Evolutionary conservation across 441 rosid genomes (phyloP).

Genomic region (Pelargonium australe): DNA sequence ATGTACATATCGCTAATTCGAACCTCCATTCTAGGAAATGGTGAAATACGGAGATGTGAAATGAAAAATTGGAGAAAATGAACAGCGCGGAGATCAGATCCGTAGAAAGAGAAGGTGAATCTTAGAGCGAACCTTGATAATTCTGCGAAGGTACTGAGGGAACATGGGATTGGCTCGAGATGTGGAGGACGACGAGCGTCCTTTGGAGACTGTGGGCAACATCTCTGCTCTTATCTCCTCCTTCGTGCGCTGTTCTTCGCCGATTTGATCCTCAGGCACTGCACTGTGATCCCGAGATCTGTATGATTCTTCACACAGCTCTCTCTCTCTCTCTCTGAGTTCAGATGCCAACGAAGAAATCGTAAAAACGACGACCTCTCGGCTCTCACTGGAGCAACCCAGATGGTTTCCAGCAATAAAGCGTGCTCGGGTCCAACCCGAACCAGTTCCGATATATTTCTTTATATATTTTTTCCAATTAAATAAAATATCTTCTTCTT

Average conservation of each 20-base stretch:
- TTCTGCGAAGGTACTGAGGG: slow-evolving; percentile 83
- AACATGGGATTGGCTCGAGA: slow-evolving; percentile 57
- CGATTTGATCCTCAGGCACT: slow-evolving; percentile 19
- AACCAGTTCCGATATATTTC: not conserved
- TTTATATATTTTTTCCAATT: not conserved
- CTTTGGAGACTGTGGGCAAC: slow-evolving; percentile 79
- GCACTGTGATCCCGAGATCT: slow-evolving; percentile 30
- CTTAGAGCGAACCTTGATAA: slow-evolving; percentile 61
- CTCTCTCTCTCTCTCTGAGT: slow-evolving; percentile 16
- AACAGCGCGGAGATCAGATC: slow-evolving; percentile 17
- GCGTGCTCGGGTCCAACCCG: not conserved
- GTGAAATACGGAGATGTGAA: slow-evolving; percentile 6
- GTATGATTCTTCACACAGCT: slow-evolving; percentile 6
- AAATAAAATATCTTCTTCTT: not conserved
- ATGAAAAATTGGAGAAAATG: slow-evolving; percentile 4
- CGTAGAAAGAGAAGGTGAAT: slow-evolving; percentile 8
- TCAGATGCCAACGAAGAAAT: slow-evolving; percentile 15
- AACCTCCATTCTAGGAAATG: not conserved
- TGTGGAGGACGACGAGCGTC: slow-evolving; percentile 64
- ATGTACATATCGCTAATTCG: not conserved
- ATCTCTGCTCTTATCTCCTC: slow-evolving; percentile 30
- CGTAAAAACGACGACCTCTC: slow-evolving; percentile 27
- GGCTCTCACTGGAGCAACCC: not conserved
- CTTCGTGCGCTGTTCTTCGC: slow-evolving; percentile 13
- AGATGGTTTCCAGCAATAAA: not conserved